These are phyloP conservation scores for Colletotrichum chlorophyti DNA, from an alignment of 2,329 filamentous ascomycete genomes.

Conservation along the genomic window DNA sequence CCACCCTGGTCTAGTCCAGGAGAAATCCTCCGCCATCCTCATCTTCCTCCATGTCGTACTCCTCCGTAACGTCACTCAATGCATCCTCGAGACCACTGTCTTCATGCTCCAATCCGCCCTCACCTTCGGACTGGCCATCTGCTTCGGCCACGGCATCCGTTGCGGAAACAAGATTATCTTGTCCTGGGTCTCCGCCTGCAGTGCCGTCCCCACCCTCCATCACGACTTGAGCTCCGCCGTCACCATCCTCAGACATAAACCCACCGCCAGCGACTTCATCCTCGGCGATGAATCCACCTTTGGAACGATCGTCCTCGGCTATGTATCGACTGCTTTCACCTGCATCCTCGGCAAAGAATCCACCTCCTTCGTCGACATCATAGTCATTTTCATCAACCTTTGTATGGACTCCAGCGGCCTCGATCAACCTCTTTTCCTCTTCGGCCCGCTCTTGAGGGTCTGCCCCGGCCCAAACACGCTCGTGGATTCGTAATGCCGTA, in stretches of 20 bases:
- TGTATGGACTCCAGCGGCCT: background rate
- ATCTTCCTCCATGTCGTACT: constrained; percentile 50
- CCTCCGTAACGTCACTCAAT: constrained; percentile 49
- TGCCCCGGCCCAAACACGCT: constrained; percentile 71
- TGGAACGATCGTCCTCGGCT: too few species aligned
- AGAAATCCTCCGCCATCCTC: constrained; percentile 55
- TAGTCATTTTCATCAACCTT: background rate
- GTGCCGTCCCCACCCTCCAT: background rate
- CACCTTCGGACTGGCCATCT: too few species aligned
- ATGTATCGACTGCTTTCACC: background rate
- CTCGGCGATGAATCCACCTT: background rate
- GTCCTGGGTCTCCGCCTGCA: too few species aligned
- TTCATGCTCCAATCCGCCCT: constrained; percentile 30
- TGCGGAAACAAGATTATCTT: too few species aligned
- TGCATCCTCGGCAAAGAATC: background rate
- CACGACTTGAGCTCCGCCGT: background rate
- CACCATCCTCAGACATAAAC: background rate
- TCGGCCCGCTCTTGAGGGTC: constrained; percentile 53
- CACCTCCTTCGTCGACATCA: background rate
- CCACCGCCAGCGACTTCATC: background rate
- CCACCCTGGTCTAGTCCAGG: constrained; percentile 41
- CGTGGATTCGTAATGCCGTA: constrained; percentile 76
- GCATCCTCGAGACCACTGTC: constrained; percentile 44
- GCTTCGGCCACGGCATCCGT: too few species aligned
- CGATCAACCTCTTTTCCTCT: constrained; percentile 33